Evolutionary conservation across 1,284 basidiomycete species (phyloP), one percentile per base, ranked within the genome.

Genomic region (Clitocybe nebularis): DNA sequence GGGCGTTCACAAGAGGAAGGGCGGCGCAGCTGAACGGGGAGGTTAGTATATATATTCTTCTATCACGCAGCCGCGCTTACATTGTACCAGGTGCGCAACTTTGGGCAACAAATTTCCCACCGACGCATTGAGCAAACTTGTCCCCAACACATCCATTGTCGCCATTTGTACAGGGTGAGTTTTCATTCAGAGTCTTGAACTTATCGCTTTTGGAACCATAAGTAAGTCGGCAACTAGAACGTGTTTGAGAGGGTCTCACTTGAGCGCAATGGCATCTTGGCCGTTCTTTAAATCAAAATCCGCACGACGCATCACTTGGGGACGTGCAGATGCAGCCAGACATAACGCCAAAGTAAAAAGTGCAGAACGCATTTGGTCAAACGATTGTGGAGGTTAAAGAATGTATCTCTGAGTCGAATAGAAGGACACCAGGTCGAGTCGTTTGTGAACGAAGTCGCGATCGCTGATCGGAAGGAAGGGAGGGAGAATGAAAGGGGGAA

Each of bases 81-180:
- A 65, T 57, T 25, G 67, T 64, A 28, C 69, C 68, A 14, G 60
- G 17, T 13, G 54, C 63, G 48, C 77, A 79, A 16, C 62, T 48
- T 37, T 64, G 59, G 35, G 65, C 36, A 35, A 72, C 63, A 47
- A 76, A 77, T 46, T 67, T 66, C 44, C 73, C 74, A 24, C 53
- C 57, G 17, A 72, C 70, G 53, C 77, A 79, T 43, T 74, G 74
- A 0, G 76, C 75, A 44, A 79, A 72, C 34, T 65, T 48, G 25
- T 56, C 51, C 46, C 61, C 55, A 9, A 77, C 57, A 52, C 76
- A 81, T 7, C 74, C 75, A 36, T 69, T 51, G 30, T 71, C 62
- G n/a, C 68, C 69, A 16, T 53, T 57, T 2, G 60, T 64, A 56
- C 77, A 79, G 6, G 71, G 40, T n/a, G 70, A 67, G 46, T 57